These are phyloP conservation scores for Pseudocercospora fuligena DNA, from an alignment of 2,329 filamentous ascomycete genomes.

Conservation along the genomic window DNA sequence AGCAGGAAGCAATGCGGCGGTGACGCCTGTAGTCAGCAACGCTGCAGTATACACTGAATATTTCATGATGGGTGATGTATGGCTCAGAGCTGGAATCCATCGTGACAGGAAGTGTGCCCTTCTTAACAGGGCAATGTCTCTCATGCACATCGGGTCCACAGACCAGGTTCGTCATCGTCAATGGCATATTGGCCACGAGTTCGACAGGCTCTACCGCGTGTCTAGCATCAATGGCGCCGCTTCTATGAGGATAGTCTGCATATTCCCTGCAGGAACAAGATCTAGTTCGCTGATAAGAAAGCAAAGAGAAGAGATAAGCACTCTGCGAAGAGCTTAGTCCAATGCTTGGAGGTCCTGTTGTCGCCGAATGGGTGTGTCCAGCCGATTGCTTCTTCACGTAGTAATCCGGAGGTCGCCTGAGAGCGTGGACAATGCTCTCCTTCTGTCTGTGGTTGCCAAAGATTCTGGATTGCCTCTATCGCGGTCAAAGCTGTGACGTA, in stretches of 20 bases:
- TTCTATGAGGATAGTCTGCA: not conserved
- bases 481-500: no score
- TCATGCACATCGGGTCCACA: not conserved
- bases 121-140: not conserved
- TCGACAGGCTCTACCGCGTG: not conserved
- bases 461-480: no score
- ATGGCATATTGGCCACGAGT: not conserved
- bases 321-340: not conserved
- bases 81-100: not conserved
- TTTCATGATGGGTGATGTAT: not conserved
- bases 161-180: slow-evolving; percentile 6
- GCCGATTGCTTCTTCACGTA: not conserved
- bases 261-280: not conserved
- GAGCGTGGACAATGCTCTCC: no score
- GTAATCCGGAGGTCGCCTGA: not conserved
- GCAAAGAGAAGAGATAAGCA: not conserved
- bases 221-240: not conserved
- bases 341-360: not conserved
- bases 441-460: no score
- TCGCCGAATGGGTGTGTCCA: not conserved
- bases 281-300: slow-evolving; percentile 4
- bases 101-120: not conserved
- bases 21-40: not conserved
- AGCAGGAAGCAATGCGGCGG: not conserved
- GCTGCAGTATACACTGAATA: not conserved